These are phyloP conservation scores for Xylaria sp. DNA, from an alignment of 495 filamentous ascomycete species.

Conservation along the genomic window DNA sequence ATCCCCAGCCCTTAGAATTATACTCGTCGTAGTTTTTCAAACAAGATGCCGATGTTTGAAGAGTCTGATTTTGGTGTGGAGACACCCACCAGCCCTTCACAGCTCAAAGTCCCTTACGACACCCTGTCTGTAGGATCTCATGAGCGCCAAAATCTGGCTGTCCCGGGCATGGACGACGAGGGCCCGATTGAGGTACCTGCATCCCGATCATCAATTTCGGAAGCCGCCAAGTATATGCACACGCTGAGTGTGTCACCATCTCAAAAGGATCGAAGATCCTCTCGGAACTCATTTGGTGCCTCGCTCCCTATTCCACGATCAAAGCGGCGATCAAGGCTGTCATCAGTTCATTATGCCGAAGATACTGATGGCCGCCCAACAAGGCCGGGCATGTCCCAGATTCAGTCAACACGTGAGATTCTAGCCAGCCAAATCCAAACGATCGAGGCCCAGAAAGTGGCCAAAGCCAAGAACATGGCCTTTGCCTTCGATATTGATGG, in stretches of 20 bases:
- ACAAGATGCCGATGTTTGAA: constrained; percentile 69
- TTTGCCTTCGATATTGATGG: constrained; percentile 74
- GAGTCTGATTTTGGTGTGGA: constrained; percentile 62
- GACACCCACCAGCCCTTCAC: constrained; percentile 39
- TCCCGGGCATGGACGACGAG: constrained; percentile 55
- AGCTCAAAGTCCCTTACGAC: constrained; percentile 32
- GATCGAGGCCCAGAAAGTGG: constrained; percentile 71
- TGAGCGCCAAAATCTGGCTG: constrained; percentile 46
- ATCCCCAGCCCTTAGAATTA: not conserved
- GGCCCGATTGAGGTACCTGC: constrained; percentile 76
- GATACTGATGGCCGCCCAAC: constrained; percentile 46
- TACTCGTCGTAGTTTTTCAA: not conserved
- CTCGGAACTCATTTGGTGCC: constrained; percentile 81
- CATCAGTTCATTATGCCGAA: constrained; percentile 53
- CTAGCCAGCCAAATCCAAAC: constrained; percentile 77
- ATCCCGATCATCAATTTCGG: constrained; percentile 70
- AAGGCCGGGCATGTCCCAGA: constrained; percentile 55
- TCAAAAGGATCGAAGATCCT: constrained; percentile 68
- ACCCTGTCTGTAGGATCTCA: constrained; percentile 31
- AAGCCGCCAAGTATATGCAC: constrained; percentile 77
- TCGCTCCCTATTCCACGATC: constrained; percentile 78
- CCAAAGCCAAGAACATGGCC: constrained; percentile 68
- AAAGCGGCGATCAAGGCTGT: constrained; percentile 71
- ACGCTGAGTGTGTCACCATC: constrained; percentile 71
- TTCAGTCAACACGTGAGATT: constrained; percentile 69